phyloP scores from a whole-genome alignment of 2,329 filamentous ascomycete genomes.

The Fusarium chlamydosporum region DNA sequence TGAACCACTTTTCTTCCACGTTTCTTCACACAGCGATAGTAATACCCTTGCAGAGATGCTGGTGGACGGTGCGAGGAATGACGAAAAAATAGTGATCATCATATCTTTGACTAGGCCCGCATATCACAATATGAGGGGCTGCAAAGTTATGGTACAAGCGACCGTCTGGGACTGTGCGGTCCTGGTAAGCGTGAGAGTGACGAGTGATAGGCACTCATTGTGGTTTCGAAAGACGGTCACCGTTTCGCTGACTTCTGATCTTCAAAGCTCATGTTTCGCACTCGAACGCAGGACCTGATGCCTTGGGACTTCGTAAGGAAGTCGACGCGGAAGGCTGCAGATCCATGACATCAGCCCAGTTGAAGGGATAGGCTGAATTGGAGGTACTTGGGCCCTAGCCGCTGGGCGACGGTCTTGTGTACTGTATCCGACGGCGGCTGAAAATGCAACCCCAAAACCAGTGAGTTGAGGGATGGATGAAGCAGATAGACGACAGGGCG shows the following conservation, averaged over 20 bases:
- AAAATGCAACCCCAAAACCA: conserved; percentile 29
- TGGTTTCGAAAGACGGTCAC: conserved; percentile 40
- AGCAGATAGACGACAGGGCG: conserved; percentile 17
- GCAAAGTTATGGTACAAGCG: conserved; percentile 28
- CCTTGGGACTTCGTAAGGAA: conserved; percentile 18
- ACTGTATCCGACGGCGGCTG: conserved; percentile 34
- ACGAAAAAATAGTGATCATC: conserved; percentile 33
- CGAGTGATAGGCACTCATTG: conserved; percentile 32
- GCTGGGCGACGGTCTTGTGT: conserved; percentile 37
- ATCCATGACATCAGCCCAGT: conserved; percentile 55
- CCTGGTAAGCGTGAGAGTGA: conserved; percentile 13
- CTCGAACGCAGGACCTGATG: conserved; percentile 15
- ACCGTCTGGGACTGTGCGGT: conserved; percentile 47
- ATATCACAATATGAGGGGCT: conserved; percentile 37
- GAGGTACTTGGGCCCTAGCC: conserved; percentile 37
- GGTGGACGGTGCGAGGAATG: conserved; percentile 41
- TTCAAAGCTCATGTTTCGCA: conserved; percentile 9
- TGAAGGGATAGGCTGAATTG: conserved; percentile 25
- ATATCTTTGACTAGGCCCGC: conserved; percentile 6
- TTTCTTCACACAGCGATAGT: conserved; percentile 38
- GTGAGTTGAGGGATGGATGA: conserved; percentile 18
- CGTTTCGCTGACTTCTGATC: conserved; percentile 39
- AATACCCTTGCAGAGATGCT: conserved; percentile 13
- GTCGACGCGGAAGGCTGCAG: conserved; percentile 46
- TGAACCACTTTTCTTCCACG: conserved; percentile 45